These are phyloP conservation scores for Epichloe bromicola DNA, from an alignment of 2,329 filamentous ascomycete genomes.

Conservation along the genomic window DNA sequence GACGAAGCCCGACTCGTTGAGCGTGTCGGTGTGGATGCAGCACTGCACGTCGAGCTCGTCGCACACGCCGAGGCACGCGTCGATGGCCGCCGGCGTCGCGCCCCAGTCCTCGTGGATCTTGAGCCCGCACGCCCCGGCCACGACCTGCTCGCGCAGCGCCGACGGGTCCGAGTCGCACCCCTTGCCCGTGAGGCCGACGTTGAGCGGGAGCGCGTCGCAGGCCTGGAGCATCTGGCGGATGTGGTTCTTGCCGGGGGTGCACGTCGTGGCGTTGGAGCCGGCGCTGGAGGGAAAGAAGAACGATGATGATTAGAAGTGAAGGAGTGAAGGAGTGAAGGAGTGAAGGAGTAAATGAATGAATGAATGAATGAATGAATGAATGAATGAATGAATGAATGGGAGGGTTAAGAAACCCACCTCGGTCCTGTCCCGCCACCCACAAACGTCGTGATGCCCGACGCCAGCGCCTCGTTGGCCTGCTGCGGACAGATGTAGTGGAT, in stretches of 20 bases:
- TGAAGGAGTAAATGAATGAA: no score
- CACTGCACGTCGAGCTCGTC: constrained; percentile 89
- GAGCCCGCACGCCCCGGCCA: constrained; percentile 75
- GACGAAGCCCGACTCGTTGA: constrained; percentile 96
- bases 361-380: no score
- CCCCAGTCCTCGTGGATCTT: constrained; percentile 98
- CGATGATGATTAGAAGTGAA: neutral
- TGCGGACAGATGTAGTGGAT: constrained; percentile 95
- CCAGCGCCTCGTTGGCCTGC: constrained; percentile 70
- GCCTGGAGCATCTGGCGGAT: constrained; percentile 86
- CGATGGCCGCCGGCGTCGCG: constrained; percentile 78
- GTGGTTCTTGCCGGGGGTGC: constrained; percentile 68
- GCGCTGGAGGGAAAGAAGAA: constrained; percentile 39
- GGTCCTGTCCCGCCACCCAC: constrained; percentile 85
- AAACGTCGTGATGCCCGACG: constrained; percentile 81
- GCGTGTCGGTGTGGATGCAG: constrained; percentile 87
- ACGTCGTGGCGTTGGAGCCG: constrained; percentile 83
- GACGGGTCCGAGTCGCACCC: constrained; percentile 67
- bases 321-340: neutral
- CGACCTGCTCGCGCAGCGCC: constrained; percentile 66
- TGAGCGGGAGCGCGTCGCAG: constrained; percentile 67
- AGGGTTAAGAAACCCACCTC: constrained; percentile 35
- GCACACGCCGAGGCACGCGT: constrained; percentile 72
- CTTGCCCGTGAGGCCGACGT: constrained; percentile 85
- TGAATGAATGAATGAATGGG: no score